Evolutionary conservation across 2,329 filamentous ascomycete genomes (phyloP), one percentile per base, ranked within the genome.

Genomic region (Colletotrichum zoysiae): DNA sequence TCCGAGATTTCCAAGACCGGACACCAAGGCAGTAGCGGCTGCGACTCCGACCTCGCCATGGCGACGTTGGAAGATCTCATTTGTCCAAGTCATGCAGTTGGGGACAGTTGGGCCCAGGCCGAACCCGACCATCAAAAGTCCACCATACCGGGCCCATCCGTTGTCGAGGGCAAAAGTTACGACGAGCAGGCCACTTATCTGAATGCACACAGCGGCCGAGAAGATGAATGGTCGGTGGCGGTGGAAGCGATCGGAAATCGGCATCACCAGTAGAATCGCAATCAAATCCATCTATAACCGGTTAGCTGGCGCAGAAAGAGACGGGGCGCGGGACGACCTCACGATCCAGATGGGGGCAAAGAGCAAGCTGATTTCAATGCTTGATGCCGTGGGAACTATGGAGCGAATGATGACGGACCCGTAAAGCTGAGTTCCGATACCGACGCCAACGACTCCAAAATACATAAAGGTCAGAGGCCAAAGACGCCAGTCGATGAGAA

Each of bases 321-420:
- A 48, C 77, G 74, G 63, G 62, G 77, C 74, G 62, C 40, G 60
- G 33, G 33, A 12, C 6, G 14, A 23, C 87, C 91, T 84, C 83
- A 93, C 92, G 76, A 97, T 92, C 95, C 95, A 97, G 78, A 97
- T 97, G 0, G 95, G 95, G 2, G 95, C 94, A 78, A 95, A 95
- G 38, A 97, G 86, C 77, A 97, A 83, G 82, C 93, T 95, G 74
- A 97, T 87, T 74, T 93, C 86, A 40, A 97, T 88, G 35, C 90
- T 90, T 3, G 89, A 93, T 70, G 97, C 90, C 0, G 83, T 83
- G 0, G 93, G 89, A 78, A 95, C 90, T 78, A 96, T 96, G 12
- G 90, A 89, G 20, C 89, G 87, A 77, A 97, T 96, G 76, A 97
- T 97, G 75, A 97, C 90, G 3, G 92, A 95, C 42, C 92, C 93